These are phyloP conservation scores for Pseudogymnoascus sp. DNA, from an alignment of 2,329 filamentous ascomycete genomes.

Conservation along the genomic window DNA sequence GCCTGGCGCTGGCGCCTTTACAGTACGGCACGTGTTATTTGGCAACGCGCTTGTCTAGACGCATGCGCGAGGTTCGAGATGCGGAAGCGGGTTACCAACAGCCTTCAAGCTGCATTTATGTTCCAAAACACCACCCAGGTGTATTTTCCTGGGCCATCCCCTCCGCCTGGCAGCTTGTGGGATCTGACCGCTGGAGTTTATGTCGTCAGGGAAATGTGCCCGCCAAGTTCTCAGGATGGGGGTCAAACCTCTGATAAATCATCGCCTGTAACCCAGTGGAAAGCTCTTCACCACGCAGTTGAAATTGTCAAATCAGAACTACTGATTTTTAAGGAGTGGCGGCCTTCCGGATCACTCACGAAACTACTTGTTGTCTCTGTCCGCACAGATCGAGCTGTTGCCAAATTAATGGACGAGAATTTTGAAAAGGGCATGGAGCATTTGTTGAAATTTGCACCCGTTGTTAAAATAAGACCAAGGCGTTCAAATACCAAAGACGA, in stretches of 20 bases:
- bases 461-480: neutral
- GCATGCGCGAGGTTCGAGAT: neutral
- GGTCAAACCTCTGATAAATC: neutral
- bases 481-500: neutral
- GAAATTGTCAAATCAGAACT: neutral
- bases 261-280: neutral
- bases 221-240: neutral
- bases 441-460: neutral
- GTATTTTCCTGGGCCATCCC: neutral
- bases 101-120: neutral
- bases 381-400: neutral
- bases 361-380: neutral
- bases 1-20: slow-evolving; percentile 4
- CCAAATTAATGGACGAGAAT: neutral
- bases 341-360: neutral
- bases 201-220: neutral
- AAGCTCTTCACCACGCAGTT: neutral
- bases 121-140: neutral
- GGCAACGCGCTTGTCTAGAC: slow-evolving; percentile 5
- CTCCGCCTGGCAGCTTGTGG: neutral
- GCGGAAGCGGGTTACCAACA: neutral
- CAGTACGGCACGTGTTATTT: slow-evolving; percentile 4
- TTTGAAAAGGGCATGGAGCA: neutral
- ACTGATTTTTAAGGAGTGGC: neutral
- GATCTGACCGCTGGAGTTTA: neutral